Base-by-base conservation (phyloP, 257 asterid genomes). In the Gardenia jasminoides region DNA sequence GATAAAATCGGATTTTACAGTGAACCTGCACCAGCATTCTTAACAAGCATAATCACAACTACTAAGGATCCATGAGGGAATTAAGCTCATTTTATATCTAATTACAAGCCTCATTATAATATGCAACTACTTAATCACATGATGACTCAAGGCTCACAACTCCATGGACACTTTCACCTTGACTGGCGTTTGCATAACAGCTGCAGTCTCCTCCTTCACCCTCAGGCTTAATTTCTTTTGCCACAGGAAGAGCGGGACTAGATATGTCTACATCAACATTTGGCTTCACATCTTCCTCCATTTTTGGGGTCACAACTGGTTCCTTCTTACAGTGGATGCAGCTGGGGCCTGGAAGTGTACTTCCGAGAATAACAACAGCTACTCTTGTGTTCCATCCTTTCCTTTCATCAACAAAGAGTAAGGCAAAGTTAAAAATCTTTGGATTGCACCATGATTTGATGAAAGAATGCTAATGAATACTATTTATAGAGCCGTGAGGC, bases 401-500 rank as follows among this genome's bases (percentile, higher is more conserved):
- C n/a, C n/a, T n/a, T n/a, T n/a, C n/a, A n/a, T n/a, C n/a, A n/a
- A n/a, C n/a, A n/a, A n/a, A n/a, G n/a, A n/a, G n/a, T n/a, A n/a
- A n/a, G n/a, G n/a, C n/a, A n/a, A n/a, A n/a, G n/a, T n/a, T n/a
- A n/a, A n/a, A n/a, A n/a, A n/a, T n/a, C 64, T 16, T 8, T 30
- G 3, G 6, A 3, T 46, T 13, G 17, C 19, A 8, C 56, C 20
- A 12, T 39, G 41, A 6, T 19, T 12, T 77, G 19, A 33, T 1
- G 3, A 2, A 9, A 50, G 54, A 6, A 47, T 1, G 24, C 19
- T 19, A 13, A 15, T 47, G 22, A 20, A 28, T 39, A 4, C 47
- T 79, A 79, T 46, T 79, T 70, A 78, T 70, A 58, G 81, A 58
- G 56, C 75, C 50, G 28, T 0, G 30, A 8, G 75, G 66, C 64